Conservation (phyloP, 2,329 filamentous ascomycete genomes). For the Magnaporthiopsis rhizophila region DNA sequence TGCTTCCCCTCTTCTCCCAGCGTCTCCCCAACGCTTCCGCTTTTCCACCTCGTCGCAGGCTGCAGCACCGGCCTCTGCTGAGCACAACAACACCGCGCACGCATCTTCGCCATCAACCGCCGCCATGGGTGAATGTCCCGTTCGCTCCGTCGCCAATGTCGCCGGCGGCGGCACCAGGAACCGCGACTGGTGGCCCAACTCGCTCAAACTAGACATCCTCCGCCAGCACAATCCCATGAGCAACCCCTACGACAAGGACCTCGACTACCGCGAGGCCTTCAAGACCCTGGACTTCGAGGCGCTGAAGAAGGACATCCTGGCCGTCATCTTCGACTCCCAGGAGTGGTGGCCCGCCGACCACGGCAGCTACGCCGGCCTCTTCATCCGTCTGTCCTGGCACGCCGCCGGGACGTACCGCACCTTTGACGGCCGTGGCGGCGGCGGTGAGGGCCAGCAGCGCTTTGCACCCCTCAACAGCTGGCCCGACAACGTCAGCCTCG, state of each 20-base stretch:
- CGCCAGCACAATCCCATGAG: slow-evolving; percentile 58
- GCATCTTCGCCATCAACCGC: background rate
- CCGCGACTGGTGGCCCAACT: slow-evolving; percentile 67
- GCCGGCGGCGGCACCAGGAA: slow-evolving; percentile 60
- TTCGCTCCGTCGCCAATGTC: slow-evolving; percentile 23
- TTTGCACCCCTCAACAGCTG: slow-evolving; percentile 77
- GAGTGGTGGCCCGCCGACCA: slow-evolving; percentile 79
- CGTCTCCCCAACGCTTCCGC: background rate
- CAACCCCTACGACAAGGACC: slow-evolving; percentile 57
- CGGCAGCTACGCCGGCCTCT: slow-evolving; percentile 72
- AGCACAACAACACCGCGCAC: background rate
- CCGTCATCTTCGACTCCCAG: slow-evolving; percentile 69
- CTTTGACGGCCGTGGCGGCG: slow-evolving; percentile 66
- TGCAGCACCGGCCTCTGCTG: background rate
- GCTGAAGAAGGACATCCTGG: slow-evolving; percentile 66
- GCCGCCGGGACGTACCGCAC: slow-evolving; percentile 71
- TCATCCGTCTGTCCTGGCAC: slow-evolving; percentile 78
- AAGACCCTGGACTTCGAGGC: slow-evolving; percentile 62
- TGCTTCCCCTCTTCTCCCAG: slow-evolving; percentile 1
- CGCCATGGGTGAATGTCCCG: slow-evolving; percentile 7
- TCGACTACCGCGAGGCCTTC: slow-evolving; percentile 67
- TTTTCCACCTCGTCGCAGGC: background rate
- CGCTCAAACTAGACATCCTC: slow-evolving; percentile 61
- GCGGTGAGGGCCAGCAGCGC: slow-evolving; percentile 66
- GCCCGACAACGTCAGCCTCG: slow-evolving; percentile 71